Evolutionary conservation across 345 rosid species (phyloP).

Genomic region (Litchi chinensis): DNA sequence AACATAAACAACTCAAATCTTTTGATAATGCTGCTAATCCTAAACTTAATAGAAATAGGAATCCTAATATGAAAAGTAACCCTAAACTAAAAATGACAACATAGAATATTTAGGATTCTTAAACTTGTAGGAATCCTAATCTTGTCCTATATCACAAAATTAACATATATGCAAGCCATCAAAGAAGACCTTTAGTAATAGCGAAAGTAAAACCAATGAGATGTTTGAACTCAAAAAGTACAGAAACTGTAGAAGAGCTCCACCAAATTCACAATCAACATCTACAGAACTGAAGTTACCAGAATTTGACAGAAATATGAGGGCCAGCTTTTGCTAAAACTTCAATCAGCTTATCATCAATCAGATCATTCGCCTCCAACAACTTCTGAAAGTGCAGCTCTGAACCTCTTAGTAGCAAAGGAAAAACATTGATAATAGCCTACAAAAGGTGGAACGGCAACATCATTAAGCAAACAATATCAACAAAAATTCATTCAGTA

Average conservation of each 20-base stretch:
- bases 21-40: no score
- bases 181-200: constrained; percentile 6
- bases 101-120: no score
- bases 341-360: constrained; percentile 52
- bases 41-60: no score
- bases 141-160: neutral
- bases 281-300: constrained; percentile 46
- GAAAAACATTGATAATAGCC: constrained; percentile 70
- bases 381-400: constrained; percentile 55
- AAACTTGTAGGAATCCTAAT: no score
- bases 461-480: neutral
- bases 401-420: constrained; percentile 72
- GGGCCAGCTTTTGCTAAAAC: constrained; percentile 72
- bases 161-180: neutral
- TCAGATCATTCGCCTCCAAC: constrained; percentile 49
- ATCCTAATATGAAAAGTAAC: no score
- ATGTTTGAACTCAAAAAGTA: constrained; percentile 1
- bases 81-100: no score
- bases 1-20: no score
- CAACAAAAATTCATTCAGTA: neutral
- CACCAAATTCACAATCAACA: neutral
- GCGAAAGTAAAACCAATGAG: neutral
- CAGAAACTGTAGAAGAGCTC: neutral
- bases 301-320: constrained; percentile 55
- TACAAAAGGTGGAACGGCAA: constrained; percentile 26